Conservation (phyloP, 2,329 filamentous ascomycete species). For the Tolypocladium nubicola region DNA sequence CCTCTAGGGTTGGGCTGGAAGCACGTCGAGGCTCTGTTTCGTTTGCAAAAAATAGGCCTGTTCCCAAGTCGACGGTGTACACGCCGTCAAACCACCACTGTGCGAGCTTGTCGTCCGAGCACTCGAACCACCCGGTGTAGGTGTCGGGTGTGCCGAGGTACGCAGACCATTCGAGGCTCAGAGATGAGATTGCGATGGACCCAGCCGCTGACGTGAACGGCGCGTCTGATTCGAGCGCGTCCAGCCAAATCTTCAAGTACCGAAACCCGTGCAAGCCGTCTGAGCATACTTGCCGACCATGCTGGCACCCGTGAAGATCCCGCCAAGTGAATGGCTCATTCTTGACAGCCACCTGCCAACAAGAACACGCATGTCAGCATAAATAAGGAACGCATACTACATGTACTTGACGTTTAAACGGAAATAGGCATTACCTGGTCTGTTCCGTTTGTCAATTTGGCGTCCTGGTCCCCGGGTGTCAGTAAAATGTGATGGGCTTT, state of each 20-base stretch:
- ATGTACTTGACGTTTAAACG: too few species aligned
- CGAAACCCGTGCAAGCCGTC: conserved; percentile 44
- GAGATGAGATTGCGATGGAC: conserved; percentile 28
- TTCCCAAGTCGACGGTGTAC: conserved; percentile 40
- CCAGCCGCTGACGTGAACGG: conserved; percentile 33
- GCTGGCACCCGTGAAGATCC: conserved; percentile 31
- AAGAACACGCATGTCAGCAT: conserved; percentile 11
- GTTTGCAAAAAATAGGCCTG: conserved; percentile 32
- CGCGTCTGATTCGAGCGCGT: conserved; percentile 29
- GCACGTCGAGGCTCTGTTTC: conserved; percentile 38
- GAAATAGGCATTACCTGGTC: conserved; percentile 22
- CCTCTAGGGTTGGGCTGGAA: conserved; percentile 28
- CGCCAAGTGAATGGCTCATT: conserved; percentile 31
- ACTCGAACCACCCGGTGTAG: conserved; percentile 41
- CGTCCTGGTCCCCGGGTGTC: conserved; percentile 3
- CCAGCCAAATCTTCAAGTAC: conserved; percentile 37
- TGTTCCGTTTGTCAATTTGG: conserved; percentile 30
- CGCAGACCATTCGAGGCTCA: conserved; percentile 31
- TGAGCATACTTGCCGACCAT: conserved; percentile 32
- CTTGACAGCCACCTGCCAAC: conserved; percentile 30
- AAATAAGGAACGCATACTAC: too few species aligned
- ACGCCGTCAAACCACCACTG: conserved; percentile 43
- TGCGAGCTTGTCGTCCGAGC: conserved; percentile 35
- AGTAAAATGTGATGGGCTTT: background rate
- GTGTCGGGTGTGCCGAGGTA: conserved; percentile 36